Conservation (phyloP, 2,329 filamentous ascomycete species). For the Emergomyces pasteurianus region DNA sequence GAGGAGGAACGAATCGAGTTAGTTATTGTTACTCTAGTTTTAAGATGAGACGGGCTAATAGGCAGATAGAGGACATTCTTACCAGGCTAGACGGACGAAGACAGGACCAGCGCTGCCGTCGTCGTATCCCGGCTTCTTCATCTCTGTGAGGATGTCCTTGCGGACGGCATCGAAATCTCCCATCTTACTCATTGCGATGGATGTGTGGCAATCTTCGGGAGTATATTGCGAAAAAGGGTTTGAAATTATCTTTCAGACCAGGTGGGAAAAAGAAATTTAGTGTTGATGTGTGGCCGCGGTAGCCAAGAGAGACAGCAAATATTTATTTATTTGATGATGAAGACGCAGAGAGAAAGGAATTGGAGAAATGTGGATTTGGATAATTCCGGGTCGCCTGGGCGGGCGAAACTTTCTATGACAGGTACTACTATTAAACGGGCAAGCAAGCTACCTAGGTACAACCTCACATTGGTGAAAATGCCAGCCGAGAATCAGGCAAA, state of each 20-base stretch:
- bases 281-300: neutral
- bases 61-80: slow-evolving; percentile 11
- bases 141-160: slow-evolving; percentile 41
- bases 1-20: slow-evolving; percentile 1
- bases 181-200: slow-evolving; percentile 25
- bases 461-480: neutral
- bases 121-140: slow-evolving; percentile 52
- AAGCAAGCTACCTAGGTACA: neutral
- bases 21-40: slow-evolving; percentile 4
- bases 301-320: too few species aligned
- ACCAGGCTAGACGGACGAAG: slow-evolving; percentile 53
- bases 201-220: neutral
- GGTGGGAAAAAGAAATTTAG: neutral
- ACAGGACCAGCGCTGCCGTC: slow-evolving; percentile 54
- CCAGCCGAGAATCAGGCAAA: neutral
- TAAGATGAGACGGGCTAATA: neutral
- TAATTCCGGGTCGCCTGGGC: neutral
- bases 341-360: neutral
- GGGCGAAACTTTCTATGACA: neutral
- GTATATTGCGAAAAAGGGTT: neutral
- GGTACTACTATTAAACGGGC: too few species aligned
- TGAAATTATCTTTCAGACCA: neutral
- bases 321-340: neutral
- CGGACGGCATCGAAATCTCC: slow-evolving; percentile 39
- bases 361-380: neutral